These are phyloP conservation scores for Trametes coccinea DNA, from an alignment of 768 basidiomycete species.

Conservation along the genomic window DNA sequence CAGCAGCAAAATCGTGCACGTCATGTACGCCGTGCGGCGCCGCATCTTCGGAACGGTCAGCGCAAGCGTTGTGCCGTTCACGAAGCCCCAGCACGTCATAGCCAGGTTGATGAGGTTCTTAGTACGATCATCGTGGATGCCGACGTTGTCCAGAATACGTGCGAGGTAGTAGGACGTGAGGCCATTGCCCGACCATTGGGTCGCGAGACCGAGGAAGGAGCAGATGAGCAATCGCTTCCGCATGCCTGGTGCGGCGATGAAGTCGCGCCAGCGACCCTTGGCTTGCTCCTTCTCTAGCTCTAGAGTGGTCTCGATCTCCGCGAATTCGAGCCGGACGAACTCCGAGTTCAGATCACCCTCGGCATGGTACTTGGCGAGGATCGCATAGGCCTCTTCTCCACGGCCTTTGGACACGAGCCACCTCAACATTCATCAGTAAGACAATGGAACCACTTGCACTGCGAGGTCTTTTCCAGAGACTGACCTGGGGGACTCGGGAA, in stretches of 20 bases:
- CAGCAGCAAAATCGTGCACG: slow-evolving; percentile 48
- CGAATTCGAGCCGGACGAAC: slow-evolving; percentile 58
- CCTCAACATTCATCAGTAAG: slow-evolving; percentile 3
- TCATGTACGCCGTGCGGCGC: slow-evolving; percentile 50
- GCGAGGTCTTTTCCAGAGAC: slow-evolving; percentile 21
- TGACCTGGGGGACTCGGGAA: slow-evolving; percentile 58
- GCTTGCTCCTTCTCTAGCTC: slow-evolving; percentile 50
- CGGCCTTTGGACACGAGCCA: slow-evolving; percentile 64
- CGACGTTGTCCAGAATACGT: slow-evolving; percentile 54
- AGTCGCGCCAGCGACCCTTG: slow-evolving; percentile 48
- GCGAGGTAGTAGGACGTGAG: slow-evolving; percentile 58
- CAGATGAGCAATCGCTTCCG: slow-evolving; percentile 50
- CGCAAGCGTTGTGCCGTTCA: slow-evolving; percentile 54
- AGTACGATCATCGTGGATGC: slow-evolving; percentile 47
- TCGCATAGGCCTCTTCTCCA: slow-evolving; percentile 64
- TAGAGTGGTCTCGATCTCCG: slow-evolving; percentile 54
- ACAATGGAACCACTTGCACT: too few relatives aligned
- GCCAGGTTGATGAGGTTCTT: slow-evolving; percentile 61
- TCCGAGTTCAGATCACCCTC: slow-evolving; percentile 55
- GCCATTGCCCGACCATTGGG: slow-evolving; percentile 68
- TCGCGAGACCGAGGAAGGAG: slow-evolving; percentile 53
- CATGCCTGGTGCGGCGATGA: slow-evolving; percentile 51
- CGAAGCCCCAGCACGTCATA: slow-evolving; percentile 53
- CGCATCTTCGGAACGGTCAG: slow-evolving; percentile 48
- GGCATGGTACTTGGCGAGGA: slow-evolving; percentile 59